phyloP scores from a whole-genome alignment of 2,329 filamentous ascomycete genomes.

The Podosphaera fusca region DNA sequence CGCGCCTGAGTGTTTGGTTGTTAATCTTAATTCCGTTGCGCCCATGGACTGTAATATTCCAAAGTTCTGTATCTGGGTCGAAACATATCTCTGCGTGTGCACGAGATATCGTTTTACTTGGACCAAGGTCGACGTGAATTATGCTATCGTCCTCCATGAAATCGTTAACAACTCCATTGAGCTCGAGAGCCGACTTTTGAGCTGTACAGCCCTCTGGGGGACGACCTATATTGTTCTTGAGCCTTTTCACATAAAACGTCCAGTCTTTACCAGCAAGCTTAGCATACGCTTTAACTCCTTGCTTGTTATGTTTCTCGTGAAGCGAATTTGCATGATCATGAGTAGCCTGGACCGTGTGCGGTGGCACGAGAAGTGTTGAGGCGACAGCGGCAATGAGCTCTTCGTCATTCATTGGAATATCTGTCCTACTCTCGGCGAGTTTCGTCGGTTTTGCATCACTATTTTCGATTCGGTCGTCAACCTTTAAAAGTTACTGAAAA shows the following conservation, averaged over 20 bases:
- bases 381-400: constrained; percentile 19
- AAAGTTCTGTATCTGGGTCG: constrained; percentile 42
- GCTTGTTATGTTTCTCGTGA: constrained; percentile 32
- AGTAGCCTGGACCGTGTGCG: constrained; percentile 31
- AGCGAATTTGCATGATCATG: constrained; percentile 39
- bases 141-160: constrained; percentile 7
- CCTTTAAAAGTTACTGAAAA: constrained; percentile 3
- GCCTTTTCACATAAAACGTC: constrained; percentile 62
- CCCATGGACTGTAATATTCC: constrained; percentile 72
- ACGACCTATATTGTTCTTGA: constrained; percentile 56
- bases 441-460: constrained; percentile 3
- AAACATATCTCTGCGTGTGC: constrained; percentile 56
- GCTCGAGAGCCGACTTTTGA: constrained; percentile 10
- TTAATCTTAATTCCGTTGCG: constrained; percentile 81
- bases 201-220: constrained; percentile 28
- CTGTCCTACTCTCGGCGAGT: constrained; percentile 21
- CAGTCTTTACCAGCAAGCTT: constrained; percentile 64
- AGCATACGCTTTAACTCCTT: constrained; percentile 51
- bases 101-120: constrained; percentile 60
- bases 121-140: constrained; percentile 73
- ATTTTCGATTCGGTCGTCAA: constrained; percentile 15
- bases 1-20: constrained; percentile 44
- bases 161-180: constrained; percentile 15
- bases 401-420: constrained; percentile 23
- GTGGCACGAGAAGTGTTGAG: constrained; percentile 9